Conservation (phyloP, 306 rosid species). For the Medicago lupulina region DNA sequence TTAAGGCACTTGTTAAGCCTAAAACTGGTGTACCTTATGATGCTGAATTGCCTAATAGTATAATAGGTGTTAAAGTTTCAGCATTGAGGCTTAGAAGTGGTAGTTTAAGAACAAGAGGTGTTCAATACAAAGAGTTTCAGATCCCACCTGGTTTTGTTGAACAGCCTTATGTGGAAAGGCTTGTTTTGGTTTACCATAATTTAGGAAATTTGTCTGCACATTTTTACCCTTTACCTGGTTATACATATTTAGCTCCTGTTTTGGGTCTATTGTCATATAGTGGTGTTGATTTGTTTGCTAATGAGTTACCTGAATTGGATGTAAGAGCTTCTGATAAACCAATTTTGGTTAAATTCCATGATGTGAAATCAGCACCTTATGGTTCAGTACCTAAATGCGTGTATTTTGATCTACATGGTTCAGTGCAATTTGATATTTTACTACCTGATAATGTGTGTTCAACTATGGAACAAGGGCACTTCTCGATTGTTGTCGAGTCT, state of each 20-base stretch:
- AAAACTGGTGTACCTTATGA: constrained; percentile 60
- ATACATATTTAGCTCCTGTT: constrained; percentile 62
- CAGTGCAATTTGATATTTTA: constrained; percentile 60
- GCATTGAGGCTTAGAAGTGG: constrained; percentile 74
- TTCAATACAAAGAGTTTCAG: constrained; percentile 66
- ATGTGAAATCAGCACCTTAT: constrained; percentile 38
- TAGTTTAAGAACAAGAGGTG: constrained; percentile 64
- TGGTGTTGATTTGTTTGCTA: constrained; percentile 54
- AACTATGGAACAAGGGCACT: constrained; percentile 62
- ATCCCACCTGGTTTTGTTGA: constrained; percentile 70
- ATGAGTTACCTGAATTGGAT: constrained; percentile 60
- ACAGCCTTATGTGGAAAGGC: constrained; percentile 69
- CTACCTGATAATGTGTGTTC: constrained; percentile 56
- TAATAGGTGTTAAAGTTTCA: constrained; percentile 52
- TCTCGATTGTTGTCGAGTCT: constrained; percentile 60
- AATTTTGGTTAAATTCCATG: constrained; percentile 55
- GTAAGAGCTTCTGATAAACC: constrained; percentile 59
- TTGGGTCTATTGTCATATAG: constrained; percentile 62
- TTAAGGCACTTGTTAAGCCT: constrained; percentile 54
- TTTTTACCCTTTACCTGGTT: constrained; percentile 73
- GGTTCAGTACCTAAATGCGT: constrained; percentile 57
- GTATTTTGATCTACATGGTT: constrained; percentile 62
- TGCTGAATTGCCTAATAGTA: constrained; percentile 46
- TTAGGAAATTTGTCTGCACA: constrained; percentile 64
- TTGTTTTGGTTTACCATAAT: constrained; percentile 66